Evolutionary conservation across 129 eudicot genomes (phyloP).

Genomic region (Lonicera japonica): DNA sequence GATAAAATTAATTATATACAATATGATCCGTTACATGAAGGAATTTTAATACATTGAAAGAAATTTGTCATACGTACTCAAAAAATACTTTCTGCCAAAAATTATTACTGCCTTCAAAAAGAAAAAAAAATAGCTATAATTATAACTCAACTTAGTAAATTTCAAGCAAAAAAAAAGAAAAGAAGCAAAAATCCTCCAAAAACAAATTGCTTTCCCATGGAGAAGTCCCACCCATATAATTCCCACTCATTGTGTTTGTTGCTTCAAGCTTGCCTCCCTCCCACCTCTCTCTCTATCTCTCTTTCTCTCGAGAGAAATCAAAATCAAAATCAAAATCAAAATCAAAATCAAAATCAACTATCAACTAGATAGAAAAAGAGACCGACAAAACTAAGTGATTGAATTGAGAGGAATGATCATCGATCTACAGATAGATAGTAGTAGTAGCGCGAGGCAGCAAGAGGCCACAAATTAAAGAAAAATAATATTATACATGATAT

Average conservation of each 20-base stretch:
- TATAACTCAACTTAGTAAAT: too few relatives aligned
- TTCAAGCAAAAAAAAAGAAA: too few relatives aligned
- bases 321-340: too few relatives aligned
- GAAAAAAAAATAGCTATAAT: too few relatives aligned
- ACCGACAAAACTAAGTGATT: constrained; percentile 29
- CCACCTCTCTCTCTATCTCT: constrained; percentile 13
- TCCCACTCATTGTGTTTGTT: constrained; percentile 69
- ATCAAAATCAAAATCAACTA: too few relatives aligned
- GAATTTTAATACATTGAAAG: too few relatives aligned
- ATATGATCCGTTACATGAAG: too few relatives aligned
- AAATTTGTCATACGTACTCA: too few relatives aligned
- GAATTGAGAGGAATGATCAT: constrained; percentile 8
- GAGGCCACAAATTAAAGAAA: not conserved
- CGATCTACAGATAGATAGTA: constrained; percentile 15
- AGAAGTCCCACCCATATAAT: constrained; percentile 42
- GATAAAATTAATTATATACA: too few relatives aligned
- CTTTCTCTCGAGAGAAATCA: constrained; percentile 5
- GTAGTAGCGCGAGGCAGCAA: too few relatives aligned
- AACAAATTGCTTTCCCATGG: not conserved
- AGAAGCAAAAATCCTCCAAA: not conserved
- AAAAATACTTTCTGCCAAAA: too few relatives aligned
- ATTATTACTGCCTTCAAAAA: too few relatives aligned
- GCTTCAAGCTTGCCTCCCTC: constrained; percentile 48
- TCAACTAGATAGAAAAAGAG: constrained; percentile 13
- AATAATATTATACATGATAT: not conserved